Evolutionary conservation across 2,329 filamentous ascomycete species (phyloP).

Genomic region (Lasiodiplodia sp.): DNA sequence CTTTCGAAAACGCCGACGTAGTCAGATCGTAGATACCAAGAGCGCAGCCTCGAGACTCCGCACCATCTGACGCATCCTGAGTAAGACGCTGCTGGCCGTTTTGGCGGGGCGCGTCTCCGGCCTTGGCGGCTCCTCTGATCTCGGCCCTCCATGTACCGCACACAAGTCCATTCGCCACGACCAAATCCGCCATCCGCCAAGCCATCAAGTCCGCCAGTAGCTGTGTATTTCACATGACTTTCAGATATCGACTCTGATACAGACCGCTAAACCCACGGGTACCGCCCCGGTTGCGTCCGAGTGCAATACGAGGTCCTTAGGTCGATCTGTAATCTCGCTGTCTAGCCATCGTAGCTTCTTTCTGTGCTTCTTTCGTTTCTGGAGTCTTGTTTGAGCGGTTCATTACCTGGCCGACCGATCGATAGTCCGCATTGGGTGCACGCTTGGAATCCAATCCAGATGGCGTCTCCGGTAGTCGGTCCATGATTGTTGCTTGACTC

Average conservation of each 20-base stretch:
- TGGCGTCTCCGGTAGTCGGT: background rate
- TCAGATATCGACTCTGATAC: background rate
- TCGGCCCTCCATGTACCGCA: conserved; percentile 3
- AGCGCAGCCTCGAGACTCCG: background rate
- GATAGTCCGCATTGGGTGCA: background rate
- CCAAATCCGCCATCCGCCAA: background rate
- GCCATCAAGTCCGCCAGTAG: background rate
- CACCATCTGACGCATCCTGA: conserved; percentile 9
- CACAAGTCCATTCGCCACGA: background rate
- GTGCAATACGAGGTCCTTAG: conserved; percentile 20
- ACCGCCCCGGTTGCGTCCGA: background rate
- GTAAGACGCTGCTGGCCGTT: conserved; percentile 7
- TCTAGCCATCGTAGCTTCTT: background rate
- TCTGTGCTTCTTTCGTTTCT: background rate
- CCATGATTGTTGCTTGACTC: background rate
- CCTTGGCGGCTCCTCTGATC: background rate
- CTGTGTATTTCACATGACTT: background rate
- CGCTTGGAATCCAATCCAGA: background rate
- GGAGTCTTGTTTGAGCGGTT: background rate
- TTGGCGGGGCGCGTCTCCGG: background rate
- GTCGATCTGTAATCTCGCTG: conserved; percentile 23
- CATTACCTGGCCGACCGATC: background rate
- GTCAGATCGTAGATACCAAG: conserved; percentile 5
- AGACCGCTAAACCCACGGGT: conserved; percentile 2
- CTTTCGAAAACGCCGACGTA: background rate